Conservation (phyloP, 2,329 filamentous ascomycete genomes). For the Penicillium concentricum region DNA sequence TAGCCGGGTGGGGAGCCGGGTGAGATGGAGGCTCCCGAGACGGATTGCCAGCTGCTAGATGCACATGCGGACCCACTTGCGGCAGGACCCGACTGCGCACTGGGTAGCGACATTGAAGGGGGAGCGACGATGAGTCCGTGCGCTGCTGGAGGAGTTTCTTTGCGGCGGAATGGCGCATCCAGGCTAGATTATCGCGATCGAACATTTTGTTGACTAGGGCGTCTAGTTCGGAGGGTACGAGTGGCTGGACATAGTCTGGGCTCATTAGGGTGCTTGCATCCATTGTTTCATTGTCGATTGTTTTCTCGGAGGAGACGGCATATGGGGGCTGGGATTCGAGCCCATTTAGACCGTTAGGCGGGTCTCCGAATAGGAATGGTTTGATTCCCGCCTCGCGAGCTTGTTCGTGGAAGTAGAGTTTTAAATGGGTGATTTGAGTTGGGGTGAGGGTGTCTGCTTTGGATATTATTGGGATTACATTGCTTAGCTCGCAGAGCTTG, state of each 20-base stretch:
- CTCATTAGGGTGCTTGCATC: slow-evolving; percentile 93
- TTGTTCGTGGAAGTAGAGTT: slow-evolving; percentile 49
- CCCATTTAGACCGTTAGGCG: slow-evolving; percentile 22
- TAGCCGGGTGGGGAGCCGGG: slow-evolving; percentile 47
- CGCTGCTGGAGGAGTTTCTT: slow-evolving; percentile 78
- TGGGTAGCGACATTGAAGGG: slow-evolving; percentile 14
- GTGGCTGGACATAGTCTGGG: slow-evolving; percentile 80
- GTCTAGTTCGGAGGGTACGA: slow-evolving; percentile 71
- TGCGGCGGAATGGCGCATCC: slow-evolving; percentile 78
- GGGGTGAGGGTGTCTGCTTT: slow-evolving; percentile 68
- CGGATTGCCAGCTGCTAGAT: slow-evolving; percentile 10
- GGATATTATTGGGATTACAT: slow-evolving; percentile 79
- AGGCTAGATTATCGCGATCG: slow-evolving; percentile 72
- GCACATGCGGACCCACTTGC: neutral
- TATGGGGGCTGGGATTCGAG: slow-evolving; percentile 56
- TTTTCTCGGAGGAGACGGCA: slow-evolving; percentile 72
- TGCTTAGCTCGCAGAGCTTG: slow-evolving; percentile 70
- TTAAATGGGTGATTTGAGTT: slow-evolving; percentile 58
- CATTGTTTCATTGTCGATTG: slow-evolving; percentile 76
- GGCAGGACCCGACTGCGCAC: slow-evolving; percentile 13
- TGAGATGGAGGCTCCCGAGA: slow-evolving; percentile 24
- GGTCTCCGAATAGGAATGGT: slow-evolving; percentile 64
- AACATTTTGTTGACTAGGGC: slow-evolving; percentile 72
- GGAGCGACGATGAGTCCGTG: slow-evolving; percentile 31
- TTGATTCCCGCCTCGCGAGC: slow-evolving; percentile 52